A percentile compares a stretch with the other conserved stretches of the same genome.
phyloP scores from a whole-genome alignment of 2,329 filamentous ascomycete genomes.

The Colletotrichum chrysophilum region DNA sequence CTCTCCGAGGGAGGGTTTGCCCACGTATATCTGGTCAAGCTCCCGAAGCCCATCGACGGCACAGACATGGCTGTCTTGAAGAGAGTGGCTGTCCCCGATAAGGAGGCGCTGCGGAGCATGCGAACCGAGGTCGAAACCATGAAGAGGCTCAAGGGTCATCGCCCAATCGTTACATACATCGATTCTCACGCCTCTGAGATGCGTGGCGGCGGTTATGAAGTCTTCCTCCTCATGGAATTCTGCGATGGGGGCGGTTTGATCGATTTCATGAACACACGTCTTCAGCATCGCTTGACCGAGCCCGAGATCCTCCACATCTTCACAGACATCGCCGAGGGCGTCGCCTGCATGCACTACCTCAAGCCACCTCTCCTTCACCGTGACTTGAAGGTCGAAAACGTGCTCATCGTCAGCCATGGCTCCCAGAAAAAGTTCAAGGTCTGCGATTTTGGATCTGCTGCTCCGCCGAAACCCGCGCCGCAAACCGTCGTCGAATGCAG shows the following conservation, averaged over 20 bases:
- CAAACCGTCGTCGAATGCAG: constrained; percentile 88
- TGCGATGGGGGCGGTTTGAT: constrained; percentile 95
- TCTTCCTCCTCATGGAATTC: constrained; percentile 98
- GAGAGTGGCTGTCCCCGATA: constrained; percentile 94
- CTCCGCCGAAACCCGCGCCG: constrained; percentile 82
- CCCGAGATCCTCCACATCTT: constrained; percentile 98
- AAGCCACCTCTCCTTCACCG: constrained; percentile 91
- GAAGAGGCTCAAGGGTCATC: constrained; percentile 98
- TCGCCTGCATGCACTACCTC: constrained; percentile 99
- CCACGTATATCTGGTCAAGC: constrained; percentile 94
- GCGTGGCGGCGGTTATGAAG: constrained; percentile 92
- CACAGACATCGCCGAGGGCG: constrained; percentile 91
- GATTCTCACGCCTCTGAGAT: constrained; percentile 97
- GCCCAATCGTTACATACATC: constrained; percentile 95
- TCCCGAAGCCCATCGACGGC: constrained; percentile 78
- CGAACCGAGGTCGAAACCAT: constrained; percentile 98
- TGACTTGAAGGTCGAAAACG: constrained; percentile 97
- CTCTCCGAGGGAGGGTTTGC: constrained; percentile 98
- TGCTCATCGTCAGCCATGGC: constrained; percentile 78
- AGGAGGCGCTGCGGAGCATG: constrained; percentile 93
- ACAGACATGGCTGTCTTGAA: constrained; percentile 88
- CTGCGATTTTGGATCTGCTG: constrained; percentile 96
- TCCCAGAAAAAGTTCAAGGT: constrained; percentile 86
- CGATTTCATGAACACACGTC: constrained; percentile 98
- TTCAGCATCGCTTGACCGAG: constrained; percentile 96